Evolutionary conservation across 108 stramenopile species (phyloP).

Genomic region (Skeletonema menzelii): DNA sequence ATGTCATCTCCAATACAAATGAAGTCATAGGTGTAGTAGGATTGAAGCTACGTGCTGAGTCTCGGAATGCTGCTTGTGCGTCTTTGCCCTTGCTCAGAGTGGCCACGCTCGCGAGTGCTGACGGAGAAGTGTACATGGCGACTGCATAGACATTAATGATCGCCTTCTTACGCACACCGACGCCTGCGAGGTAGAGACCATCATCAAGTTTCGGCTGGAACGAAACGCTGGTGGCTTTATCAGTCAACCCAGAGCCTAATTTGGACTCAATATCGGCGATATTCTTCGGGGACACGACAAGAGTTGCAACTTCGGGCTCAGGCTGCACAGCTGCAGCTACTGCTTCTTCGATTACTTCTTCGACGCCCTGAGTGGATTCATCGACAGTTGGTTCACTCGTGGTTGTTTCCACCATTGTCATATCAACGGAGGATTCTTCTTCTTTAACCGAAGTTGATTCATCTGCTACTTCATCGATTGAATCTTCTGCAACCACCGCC

Average conservation of each 20-base stretch:
- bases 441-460: not conserved
- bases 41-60: constrained; percentile 42
- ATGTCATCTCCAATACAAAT: constrained; percentile 75
- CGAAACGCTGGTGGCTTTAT: constrained; percentile 6
- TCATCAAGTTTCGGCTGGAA: constrained; percentile 15
- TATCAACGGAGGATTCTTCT: not conserved
- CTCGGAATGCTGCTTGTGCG: constrained; percentile 43
- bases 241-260: not conserved
- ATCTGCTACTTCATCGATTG: not conserved
- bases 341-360: not conserved
- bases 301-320: not conserved
- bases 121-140: constrained; percentile 67
- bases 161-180: constrained; percentile 78
- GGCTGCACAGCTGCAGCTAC: not conserved
- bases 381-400: not conserved
- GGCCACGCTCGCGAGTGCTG: constrained; percentile 50
- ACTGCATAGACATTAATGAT: constrained; percentile 84
- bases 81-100: constrained; percentile 3
- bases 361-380: not conserved
- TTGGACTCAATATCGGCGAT: not conserved
- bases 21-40: constrained; percentile 33
- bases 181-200: constrained; percentile 37
- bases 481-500: not conserved
- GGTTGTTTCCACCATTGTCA: not conserved
- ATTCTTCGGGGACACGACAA: not conserved